Evolutionary conservation across 305 asterid species (phyloP), one percentile per base, ranked within the genome.

Genomic region (Fraxinus floribunda): DNA sequence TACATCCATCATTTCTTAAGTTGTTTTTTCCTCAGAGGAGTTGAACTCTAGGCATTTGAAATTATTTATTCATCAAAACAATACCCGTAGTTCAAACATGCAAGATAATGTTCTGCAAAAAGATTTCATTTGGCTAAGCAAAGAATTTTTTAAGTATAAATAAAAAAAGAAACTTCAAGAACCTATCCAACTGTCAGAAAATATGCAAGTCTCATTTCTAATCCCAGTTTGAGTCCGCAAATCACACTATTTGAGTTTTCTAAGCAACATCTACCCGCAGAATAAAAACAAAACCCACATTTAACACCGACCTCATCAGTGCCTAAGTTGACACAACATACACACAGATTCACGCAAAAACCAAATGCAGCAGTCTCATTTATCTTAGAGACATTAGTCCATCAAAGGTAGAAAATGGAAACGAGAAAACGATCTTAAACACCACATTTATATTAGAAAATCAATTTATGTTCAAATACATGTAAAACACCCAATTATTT

Each of bases 241-340:
- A 10, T 15, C 44, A 11, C 46, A 52, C 8, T 66, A 34, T 52
- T 22, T 22, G 73, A 10, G 66, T 24, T 24, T 44, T 49, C n/a
- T 16, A 30, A 76, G 29, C 72, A 68, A 26, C 30, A n/a, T 8
- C 32, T 41, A 44, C 16, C 39, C 77, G 24, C 52, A 46, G 62
- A 26, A 79, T 76, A 71, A 72, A 57, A 81, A n/a, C 75, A 78
- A 71, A 39, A 10, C 36, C 79, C 81, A 82, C 57, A 78, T 16
- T 38, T 66, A 80, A 36, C 39, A 72, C 49, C 26, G 39, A 83
- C 71, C 73, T 78, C 76, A 66, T 76, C 71, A 77, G 55, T 39
- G 16, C 57, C 78, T 77, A 80, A 82, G 39, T 80, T 72, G 49
- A 81, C 79, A 64, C 55, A 68, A 5, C 7, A 8, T 64, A 26